phyloP scores from a whole-genome alignment of 2,329 filamentous ascomycete species.

The Sporothrix pallida region DNA sequence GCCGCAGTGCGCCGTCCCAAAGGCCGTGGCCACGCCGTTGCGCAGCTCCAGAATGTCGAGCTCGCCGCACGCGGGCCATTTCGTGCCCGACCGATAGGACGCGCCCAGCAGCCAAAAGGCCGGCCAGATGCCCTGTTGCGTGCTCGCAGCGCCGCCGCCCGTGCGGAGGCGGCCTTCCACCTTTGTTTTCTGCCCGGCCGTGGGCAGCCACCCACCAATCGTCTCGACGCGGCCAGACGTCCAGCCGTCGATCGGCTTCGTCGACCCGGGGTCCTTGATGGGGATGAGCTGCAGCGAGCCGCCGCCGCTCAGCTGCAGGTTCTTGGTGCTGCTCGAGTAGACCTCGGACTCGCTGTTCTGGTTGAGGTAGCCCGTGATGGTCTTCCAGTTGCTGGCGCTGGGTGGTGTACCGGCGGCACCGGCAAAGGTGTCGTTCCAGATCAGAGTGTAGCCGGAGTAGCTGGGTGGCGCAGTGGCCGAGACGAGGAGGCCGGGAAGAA shows the following conservation, averaged over 20 bases:
- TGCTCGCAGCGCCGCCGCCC: constrained; percentile 47
- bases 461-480: constrained; percentile 48
- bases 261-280: constrained; percentile 43
- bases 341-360: constrained; percentile 62
- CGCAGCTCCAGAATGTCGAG: constrained; percentile 64
- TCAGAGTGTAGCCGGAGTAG: constrained; percentile 48
- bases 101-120: constrained; percentile 65
- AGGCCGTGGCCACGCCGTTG: constrained; percentile 54
- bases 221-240: constrained; percentile 62
- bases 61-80: constrained; percentile 62
- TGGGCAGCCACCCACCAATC: constrained; percentile 54
- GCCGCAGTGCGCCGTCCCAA: constrained; percentile 61
- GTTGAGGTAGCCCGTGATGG: constrained; percentile 63
- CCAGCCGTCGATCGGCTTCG: constrained; percentile 50
- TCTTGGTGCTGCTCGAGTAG: constrained; percentile 54
- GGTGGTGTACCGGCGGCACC: constrained; percentile 48
- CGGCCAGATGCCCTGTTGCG: constrained; percentile 63
- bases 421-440: constrained; percentile 54
- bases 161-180: constrained; percentile 56
- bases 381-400: constrained; percentile 50
- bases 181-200: constrained; percentile 52
- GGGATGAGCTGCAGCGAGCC: constrained; percentile 60
- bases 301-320: constrained; percentile 58
- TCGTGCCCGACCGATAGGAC: constrained; percentile 52
- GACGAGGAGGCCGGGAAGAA: constrained; percentile 39